These are phyloP conservation scores for Candida glucosophila DNA, from an alignment of 1,139 yeast species.

Conservation along the genomic window DNA sequence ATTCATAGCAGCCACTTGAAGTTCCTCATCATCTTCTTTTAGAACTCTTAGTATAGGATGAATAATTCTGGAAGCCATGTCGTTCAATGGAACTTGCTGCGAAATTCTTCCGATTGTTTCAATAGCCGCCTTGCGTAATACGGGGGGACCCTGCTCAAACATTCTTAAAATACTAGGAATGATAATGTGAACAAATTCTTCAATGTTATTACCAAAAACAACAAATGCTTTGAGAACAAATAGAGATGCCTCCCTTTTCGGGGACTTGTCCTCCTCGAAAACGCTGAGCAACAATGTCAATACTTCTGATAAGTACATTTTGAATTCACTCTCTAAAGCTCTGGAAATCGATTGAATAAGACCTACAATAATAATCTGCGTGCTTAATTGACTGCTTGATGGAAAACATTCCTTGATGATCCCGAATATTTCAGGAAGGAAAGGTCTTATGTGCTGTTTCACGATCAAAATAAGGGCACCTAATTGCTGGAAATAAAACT, in stretches of 20 bases:
- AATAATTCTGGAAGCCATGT: constrained; percentile 84
- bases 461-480: constrained; percentile 75
- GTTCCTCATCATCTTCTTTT: constrained; percentile 49
- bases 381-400: constrained; percentile 40
- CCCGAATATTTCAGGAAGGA: constrained; percentile 66
- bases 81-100: constrained; percentile 63
- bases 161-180: constrained; percentile 76
- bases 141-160: constrained; percentile 60
- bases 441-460: constrained; percentile 83
- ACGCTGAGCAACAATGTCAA: constrained; percentile 70
- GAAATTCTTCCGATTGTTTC: constrained; percentile 80
- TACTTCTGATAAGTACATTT: constrained; percentile 69
- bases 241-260: constrained; percentile 55
- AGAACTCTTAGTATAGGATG: constrained; percentile 79
- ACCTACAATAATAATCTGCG: constrained; percentile 73
- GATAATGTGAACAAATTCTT: constrained; percentile 79
- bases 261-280: constrained; percentile 67
- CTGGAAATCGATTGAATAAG: constrained; percentile 78
- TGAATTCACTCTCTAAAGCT: constrained; percentile 89
- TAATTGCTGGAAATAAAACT: constrained; percentile 83
- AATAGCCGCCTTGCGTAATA: constrained; percentile 67
- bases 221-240: constrained; percentile 80
- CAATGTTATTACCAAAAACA: constrained; percentile 82
- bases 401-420: constrained; percentile 69
- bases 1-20: constrained; percentile 60